Conservation (phyloP, 176 grass and related monocot genomes). For the Avena atlantica region DNA sequence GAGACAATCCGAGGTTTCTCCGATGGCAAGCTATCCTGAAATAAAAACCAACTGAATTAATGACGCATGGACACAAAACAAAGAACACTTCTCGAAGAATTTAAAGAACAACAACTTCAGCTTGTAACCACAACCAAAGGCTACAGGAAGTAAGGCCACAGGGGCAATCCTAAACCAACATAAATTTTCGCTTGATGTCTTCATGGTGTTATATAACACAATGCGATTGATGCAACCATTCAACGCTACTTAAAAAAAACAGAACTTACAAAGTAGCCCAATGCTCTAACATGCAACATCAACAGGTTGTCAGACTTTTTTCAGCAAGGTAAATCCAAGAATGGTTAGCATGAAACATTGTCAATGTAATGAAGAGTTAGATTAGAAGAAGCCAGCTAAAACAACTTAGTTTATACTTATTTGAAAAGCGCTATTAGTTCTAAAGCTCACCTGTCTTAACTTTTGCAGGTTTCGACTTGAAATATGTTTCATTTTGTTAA, state of each 20-base stretch:
- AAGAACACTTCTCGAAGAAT: slow-evolving; percentile 2
- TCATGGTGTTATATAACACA: not conserved
- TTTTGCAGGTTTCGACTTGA: not conserved
- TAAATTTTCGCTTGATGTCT: not conserved
- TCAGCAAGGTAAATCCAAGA: slow-evolving; percentile 12
- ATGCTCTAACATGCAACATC: slow-evolving; percentile 1
- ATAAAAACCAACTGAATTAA: slow-evolving; percentile 28
- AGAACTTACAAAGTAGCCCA: not conserved
- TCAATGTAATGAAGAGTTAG: slow-evolving; percentile 15
- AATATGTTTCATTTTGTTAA: not conserved
- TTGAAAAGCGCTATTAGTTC: not conserved
- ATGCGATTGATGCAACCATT: slow-evolving; percentile 10
- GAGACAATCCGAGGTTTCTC: slow-evolving; percentile 84
- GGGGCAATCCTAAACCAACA: not conserved
- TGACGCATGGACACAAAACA: not conserved
- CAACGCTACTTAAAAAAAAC: not conserved
- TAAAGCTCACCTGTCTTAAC: not conserved
- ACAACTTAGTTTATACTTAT: not conserved
- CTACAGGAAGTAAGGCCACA: slow-evolving; percentile 3
- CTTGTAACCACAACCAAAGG: slow-evolving; percentile 14
- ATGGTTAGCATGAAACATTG: slow-evolving; percentile 8
- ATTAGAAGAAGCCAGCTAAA: slow-evolving; percentile 18
- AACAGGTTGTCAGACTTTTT: not conserved
- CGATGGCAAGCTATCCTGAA: slow-evolving; percentile 77
- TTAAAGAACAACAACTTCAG: not conserved